phyloP scores from a whole-genome alignment of 169 alveolate genomes.

The Cryptosporidium sp. region DNA sequence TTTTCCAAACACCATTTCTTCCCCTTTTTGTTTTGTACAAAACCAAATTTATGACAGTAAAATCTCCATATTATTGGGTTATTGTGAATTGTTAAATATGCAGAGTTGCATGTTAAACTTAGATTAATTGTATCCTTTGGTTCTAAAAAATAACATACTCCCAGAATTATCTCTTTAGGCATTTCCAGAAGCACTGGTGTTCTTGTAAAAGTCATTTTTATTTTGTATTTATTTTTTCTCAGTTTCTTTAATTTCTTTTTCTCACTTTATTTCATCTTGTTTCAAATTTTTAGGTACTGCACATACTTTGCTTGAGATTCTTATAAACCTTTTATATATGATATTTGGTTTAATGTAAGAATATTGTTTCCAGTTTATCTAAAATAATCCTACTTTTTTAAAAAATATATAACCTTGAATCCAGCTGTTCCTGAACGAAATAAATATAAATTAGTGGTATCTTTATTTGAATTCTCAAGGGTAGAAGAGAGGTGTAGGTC shows the following conservation, averaged over 20 bases:
- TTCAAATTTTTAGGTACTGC: too few relatives aligned
- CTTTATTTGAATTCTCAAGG: too few relatives aligned
- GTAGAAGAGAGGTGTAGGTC: not conserved
- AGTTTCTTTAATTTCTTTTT: not conserved
- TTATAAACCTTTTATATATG: too few relatives aligned
- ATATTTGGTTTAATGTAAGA: not conserved
- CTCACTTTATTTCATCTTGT: not conserved
- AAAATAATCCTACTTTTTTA: too few relatives aligned
- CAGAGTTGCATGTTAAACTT: constrained; percentile 33
- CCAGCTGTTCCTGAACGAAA: not conserved
- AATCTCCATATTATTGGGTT: constrained; percentile 70
- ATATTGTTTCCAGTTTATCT: not conserved
- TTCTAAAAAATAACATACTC: constrained; percentile 30
- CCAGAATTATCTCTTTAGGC: constrained; percentile 41
- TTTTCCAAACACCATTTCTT: constrained; percentile 19
- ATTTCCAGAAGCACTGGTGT: not conserved
- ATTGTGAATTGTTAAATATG: constrained; percentile 19
- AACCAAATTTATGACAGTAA: constrained; percentile 56
- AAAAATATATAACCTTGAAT: too few relatives aligned
- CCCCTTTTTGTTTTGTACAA: constrained; percentile 50
- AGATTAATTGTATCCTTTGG: constrained; percentile 36
- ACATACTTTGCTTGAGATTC: too few relatives aligned
- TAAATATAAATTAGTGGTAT: too few relatives aligned
- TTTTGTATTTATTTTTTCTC: not conserved
- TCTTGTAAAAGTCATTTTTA: not conserved